These are phyloP conservation scores for Dipteronia dyeriana DNA, from an alignment of 345 rosid genomes.

Conservation along the genomic window DNA sequence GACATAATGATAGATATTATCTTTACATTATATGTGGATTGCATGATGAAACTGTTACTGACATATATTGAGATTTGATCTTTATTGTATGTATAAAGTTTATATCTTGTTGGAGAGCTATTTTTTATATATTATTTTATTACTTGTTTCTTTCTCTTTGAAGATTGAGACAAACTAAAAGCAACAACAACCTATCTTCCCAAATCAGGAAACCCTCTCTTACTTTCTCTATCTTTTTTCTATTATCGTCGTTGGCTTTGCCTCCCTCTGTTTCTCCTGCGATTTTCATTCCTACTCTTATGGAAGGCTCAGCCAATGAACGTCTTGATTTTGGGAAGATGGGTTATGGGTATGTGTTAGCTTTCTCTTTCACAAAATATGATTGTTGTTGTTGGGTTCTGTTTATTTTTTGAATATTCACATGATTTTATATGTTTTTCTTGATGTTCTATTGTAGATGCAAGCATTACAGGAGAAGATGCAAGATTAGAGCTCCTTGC, in stretches of 20 bases:
- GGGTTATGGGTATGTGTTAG: constrained; percentile 71
- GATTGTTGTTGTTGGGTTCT: background rate
- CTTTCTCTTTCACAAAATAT: background rate
- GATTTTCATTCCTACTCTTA: constrained; percentile 33
- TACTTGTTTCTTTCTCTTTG: constrained; percentile 7
- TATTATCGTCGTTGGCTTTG: constrained; percentile 22
- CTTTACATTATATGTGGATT: too few species aligned
- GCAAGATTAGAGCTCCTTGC: constrained; percentile 89
- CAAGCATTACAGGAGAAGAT: constrained; percentile 90
- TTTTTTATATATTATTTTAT: too few species aligned
- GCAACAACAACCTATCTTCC: constrained; percentile 23
- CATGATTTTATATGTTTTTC: background rate
- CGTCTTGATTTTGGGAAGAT: constrained; percentile 91
- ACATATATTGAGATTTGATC: too few species aligned
- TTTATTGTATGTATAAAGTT: too few species aligned
- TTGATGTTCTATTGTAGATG: constrained; percentile 45
- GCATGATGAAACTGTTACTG: too few species aligned
- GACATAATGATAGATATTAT: too few species aligned
- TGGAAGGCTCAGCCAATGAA: constrained; percentile 67
- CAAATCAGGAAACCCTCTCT: constrained; percentile 29
- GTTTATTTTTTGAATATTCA: constrained; percentile 4
- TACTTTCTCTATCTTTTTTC: background rate
- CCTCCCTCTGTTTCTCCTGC: constrained; percentile 15
- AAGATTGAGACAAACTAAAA: constrained; percentile 16
- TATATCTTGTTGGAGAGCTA: too few species aligned